Base-by-base conservation (phyloP, 176 grass and related monocot genomes). In the Juncus inflexus region DNA sequence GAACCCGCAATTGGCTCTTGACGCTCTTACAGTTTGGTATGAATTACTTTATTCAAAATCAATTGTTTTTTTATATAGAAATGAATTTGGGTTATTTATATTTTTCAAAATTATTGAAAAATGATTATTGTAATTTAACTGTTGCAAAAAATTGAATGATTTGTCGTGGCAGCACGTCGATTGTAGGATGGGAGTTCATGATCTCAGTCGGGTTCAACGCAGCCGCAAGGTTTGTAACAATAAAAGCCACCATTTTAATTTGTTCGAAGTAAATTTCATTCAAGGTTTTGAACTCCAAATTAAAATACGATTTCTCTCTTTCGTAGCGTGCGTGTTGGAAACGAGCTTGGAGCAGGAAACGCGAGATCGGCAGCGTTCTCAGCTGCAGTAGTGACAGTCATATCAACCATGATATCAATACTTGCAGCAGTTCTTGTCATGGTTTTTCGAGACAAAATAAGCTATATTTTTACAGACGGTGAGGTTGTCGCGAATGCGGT, bases 161-260 rank as follows among this genome's bases (percentile, higher is more conserved):
- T 64, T 74, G 14, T 50, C 13, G 7, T n/a, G 71, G 78, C 84
- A 96, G 87, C 76, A 90, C 84, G 19, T 83, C 87, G 36, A 90
- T 87, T 50, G 66, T 79, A 67, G 86, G 81, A 6, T 96, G 84
- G 84, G 84, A 79, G 64, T 85, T 87, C 81, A 96, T 96, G 91
- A 83, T 96, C 64, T 83, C 91, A 0, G 84, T 87, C 61, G 91
- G 91, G 42, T 95, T 95, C 87, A 95, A 95, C 52, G 91, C 86
- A 4, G 91, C 91, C 54, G 91, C 84, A 60, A 90, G 90, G 86
- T 87, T 39, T 42, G 50, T 75, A 12, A 5, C 40, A 3, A 40
- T 40, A 47, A 9, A 37, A 63, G 10, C 11, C 41, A 40, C 57
- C 42, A 52, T 12, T 40, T 0, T 50, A 47, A 5, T 47, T 47